Evolutionary conservation across 2,329 filamentous ascomycete genomes (phyloP).

Genomic region (Aspergillus oerlinghausenensis): DNA sequence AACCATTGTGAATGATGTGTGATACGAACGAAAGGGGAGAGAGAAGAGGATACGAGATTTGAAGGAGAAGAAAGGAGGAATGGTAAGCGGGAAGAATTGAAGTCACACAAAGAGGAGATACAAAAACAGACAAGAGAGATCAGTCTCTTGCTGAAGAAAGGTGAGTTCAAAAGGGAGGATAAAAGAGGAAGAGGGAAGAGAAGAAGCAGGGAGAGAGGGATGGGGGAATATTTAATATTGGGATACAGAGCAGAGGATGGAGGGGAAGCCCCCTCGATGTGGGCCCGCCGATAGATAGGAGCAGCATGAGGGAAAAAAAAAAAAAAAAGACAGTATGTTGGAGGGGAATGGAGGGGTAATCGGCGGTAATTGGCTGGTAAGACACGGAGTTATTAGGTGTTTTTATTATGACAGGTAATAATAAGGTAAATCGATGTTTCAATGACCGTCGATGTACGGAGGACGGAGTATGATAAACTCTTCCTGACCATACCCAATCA

Average conservation of each 20-base stretch:
- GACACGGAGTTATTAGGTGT: neutral
- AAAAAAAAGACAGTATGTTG: neutral
- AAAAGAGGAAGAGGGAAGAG: conserved; percentile 9
- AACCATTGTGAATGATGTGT: conserved; percentile 50
- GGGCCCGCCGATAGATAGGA: neutral
- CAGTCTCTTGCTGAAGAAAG: conserved; percentile 20
- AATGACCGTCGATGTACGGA: neutral
- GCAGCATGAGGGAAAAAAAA: neutral
- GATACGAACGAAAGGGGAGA: conserved; percentile 10
- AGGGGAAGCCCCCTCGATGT: neutral
- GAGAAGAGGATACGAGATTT: conserved; percentile 5
- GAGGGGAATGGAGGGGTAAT: neutral
- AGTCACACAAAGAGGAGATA: conserved; percentile 9
- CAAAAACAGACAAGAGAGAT: conserved; percentile 15
- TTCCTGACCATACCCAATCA: neutral
- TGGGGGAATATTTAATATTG: neutral
- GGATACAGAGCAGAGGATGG: neutral
- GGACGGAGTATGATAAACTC: neutral
- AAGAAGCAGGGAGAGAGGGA: conserved; percentile 2
- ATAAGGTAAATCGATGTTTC: neutral
- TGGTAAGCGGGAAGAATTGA: conserved; percentile 1
- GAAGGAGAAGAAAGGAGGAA: conserved; percentile 2
- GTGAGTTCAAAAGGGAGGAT: conserved; percentile 15
- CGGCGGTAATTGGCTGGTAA: neutral
- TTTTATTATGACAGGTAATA: neutral